Conservation (phyloP, 176 grass and related monocot genomes). For the Oryza brachyantha region DNA sequence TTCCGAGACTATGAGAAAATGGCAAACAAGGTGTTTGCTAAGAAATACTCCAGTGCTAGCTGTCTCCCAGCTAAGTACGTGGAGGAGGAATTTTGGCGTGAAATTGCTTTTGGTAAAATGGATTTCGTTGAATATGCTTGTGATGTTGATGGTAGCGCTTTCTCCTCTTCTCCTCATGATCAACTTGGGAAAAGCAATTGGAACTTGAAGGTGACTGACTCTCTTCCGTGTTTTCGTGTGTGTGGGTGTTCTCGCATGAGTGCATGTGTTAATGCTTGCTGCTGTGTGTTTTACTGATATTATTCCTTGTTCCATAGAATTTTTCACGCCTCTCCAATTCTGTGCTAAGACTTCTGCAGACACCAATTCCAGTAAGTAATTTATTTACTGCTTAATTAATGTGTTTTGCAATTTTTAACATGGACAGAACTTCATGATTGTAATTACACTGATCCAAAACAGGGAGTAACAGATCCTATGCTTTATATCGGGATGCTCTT, state of each 20-base stretch:
- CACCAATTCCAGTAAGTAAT: constrained; percentile 75
- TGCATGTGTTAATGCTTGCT: not conserved
- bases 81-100: constrained; percentile 98
- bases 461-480: constrained; percentile 99
- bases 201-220: constrained; percentile 80
- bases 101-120: constrained; percentile 95
- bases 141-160: constrained; percentile 97
- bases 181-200: constrained; percentile 91
- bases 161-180: constrained; percentile 81
- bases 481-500: constrained; percentile 99
- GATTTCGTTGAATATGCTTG: constrained; percentile 98
- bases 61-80: constrained; percentile 73
- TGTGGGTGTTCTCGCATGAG: not conserved
- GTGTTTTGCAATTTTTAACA: not conserved
- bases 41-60: constrained; percentile 82
- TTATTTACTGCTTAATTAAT: not conserved
- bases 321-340: constrained; percentile 83
- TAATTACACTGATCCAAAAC: constrained; percentile 36
- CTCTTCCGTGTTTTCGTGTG: not conserved
- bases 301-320: constrained; percentile 43
- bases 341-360: constrained; percentile 71
- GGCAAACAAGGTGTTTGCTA: constrained; percentile 88
- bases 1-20: constrained; percentile 96
- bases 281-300: not conserved
- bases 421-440: not conserved